These are phyloP conservation scores for Mimosa bimucronata DNA, from an alignment of 306 rosid genomes.

Conservation along the genomic window DNA sequence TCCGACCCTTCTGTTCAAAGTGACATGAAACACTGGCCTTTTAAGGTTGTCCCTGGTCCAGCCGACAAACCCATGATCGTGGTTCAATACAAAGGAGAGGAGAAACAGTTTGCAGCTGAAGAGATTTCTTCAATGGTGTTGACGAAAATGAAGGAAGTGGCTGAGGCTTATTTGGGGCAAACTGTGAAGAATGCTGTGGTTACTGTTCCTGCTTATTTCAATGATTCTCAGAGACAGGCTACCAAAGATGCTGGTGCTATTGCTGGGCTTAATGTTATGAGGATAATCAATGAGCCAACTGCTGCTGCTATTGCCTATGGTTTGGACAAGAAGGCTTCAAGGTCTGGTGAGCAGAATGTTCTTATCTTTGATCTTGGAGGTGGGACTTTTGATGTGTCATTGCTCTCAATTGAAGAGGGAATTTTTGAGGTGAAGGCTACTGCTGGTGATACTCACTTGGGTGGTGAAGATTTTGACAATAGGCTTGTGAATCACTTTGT, in stretches of 20 bases:
- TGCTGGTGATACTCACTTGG: background rate
- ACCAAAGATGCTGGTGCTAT: background rate
- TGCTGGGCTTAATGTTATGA: background rate
- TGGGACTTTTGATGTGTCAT: background rate
- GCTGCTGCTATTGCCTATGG: background rate
- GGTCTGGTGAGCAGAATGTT: constrained; percentile 1
- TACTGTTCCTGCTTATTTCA: background rate
- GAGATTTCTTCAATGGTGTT: background rate
- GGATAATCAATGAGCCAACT: background rate
- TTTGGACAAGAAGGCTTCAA: background rate
- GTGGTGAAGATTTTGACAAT: background rate
- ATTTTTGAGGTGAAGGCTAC: background rate
- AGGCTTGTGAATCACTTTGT: background rate
- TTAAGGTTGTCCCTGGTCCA: background rate
- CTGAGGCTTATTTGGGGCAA: background rate
- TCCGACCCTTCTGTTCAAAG: background rate
- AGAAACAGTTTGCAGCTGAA: background rate
- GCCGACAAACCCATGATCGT: background rate
- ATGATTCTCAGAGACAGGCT: background rate
- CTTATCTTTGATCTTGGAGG: background rate
- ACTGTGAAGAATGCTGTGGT: background rate
- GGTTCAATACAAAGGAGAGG: background rate
- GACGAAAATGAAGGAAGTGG: background rate
- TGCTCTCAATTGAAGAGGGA: background rate
- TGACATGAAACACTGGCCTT: background rate